Conservation (phyloP, 805 yeast genomes). For the Tetrapisispora iriomotensis region DNA sequence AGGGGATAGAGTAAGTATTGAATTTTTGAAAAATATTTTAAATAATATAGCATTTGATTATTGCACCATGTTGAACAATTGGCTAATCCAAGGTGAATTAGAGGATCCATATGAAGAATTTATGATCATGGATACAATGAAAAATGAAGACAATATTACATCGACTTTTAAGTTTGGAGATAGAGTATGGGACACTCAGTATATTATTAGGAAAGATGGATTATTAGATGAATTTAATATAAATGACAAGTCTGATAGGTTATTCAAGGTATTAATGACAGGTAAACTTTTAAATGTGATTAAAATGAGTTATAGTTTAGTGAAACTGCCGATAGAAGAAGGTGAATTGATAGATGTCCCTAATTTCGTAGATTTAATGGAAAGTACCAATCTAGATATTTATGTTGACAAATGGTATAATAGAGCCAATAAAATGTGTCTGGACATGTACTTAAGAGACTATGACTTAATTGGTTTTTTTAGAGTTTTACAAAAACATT, state of each 20-base stretch:
- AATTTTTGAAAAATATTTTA: constrained; percentile 43
- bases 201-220: constrained; percentile 64
- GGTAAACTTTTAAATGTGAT: constrained; percentile 75
- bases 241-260: constrained; percentile 32
- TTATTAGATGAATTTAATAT: constrained; percentile 52
- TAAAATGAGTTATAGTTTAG: constrained; percentile 25
- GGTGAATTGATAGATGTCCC: constrained; percentile 12
- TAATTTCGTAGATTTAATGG: constrained; percentile 14
- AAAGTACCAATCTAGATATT: constrained; percentile 38
- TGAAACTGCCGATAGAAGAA: constrained; percentile 18
- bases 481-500: constrained; percentile 43
- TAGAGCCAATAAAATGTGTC: constrained; percentile 54
- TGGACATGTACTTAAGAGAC: constrained; percentile 50
- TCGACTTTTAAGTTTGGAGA: constrained; percentile 34
- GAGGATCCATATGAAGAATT: constrained; percentile 80
- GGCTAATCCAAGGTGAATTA: constrained; percentile 69
- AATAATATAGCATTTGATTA: constrained; percentile 54
- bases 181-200: constrained; percentile 66
- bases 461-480: constrained; percentile 44
- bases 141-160: constrained; percentile 6
- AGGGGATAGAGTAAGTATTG: constrained; percentile 53
- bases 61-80: constrained; percentile 56
- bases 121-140: constrained; percentile 41
- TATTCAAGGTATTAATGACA: constrained; percentile 56
- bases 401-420: constrained; percentile 52